These are phyloP conservation scores for Senna tora DNA, from an alignment of 306 rosid species.

Conservation along the genomic window DNA sequence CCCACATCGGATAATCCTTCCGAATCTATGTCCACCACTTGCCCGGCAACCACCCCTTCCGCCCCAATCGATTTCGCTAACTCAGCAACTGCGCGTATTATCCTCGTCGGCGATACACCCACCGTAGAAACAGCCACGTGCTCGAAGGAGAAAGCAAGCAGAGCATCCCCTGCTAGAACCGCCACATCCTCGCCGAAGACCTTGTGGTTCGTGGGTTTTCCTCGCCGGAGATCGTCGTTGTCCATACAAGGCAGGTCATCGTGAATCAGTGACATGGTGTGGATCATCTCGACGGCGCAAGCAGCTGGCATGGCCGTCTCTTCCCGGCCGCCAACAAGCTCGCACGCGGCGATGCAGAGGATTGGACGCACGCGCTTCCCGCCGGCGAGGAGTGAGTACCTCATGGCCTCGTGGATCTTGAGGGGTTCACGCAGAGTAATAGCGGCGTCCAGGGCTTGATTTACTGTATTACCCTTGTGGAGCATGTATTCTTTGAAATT, in stretches of 20 bases:
- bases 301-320: conserved; percentile 65
- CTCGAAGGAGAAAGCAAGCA: conserved; percentile 67
- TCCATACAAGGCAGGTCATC: conserved; percentile 88
- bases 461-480: conserved; percentile 51
- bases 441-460: conserved; percentile 61
- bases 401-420: conserved; percentile 73
- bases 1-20: conserved; percentile 58
- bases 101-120: conserved; percentile 45
- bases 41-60: conserved; percentile 80
- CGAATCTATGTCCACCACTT: conserved; percentile 59
- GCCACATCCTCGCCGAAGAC: conserved; percentile 78
- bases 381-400: conserved; percentile 81
- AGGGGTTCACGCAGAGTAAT: conserved; percentile 55
- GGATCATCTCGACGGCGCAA: conserved; percentile 82
- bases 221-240: conserved; percentile 82
- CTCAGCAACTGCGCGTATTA: conserved; percentile 57
- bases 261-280: conserved; percentile 85
- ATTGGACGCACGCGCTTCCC: conserved; percentile 79
- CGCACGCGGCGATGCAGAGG: conserved; percentile 74
- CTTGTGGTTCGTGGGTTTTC: conserved; percentile 76
- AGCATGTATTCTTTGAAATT: conserved; percentile 64
- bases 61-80: conserved; percentile 62
- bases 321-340: conserved; percentile 63
- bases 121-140: conserved; percentile 51
- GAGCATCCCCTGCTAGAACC: conserved; percentile 75